These are phyloP conservation scores for Epichloe hybrida DNA, from an alignment of 2,329 filamentous ascomycete genomes.

Conservation along the genomic window DNA sequence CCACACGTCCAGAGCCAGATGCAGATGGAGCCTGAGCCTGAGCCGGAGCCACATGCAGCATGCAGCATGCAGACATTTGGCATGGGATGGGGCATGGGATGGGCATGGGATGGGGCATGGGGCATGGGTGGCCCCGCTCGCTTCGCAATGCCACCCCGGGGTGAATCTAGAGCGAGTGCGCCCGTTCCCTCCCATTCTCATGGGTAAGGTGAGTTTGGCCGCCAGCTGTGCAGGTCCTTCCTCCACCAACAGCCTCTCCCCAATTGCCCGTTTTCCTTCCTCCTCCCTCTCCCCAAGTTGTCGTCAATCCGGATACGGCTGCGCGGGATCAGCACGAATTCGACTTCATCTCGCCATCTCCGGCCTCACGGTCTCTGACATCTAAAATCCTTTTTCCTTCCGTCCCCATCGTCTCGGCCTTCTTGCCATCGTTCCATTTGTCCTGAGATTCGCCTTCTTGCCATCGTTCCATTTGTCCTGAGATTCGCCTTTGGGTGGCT, in stretches of 20 bases:
- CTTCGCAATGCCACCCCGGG: constrained; percentile 12
- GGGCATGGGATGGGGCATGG: constrained; percentile 3
- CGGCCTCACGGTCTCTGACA: neutral
- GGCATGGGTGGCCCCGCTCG: constrained; percentile 14
- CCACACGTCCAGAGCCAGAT: neutral
- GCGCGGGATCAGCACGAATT: constrained; percentile 14
- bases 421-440: constrained; percentile 1
- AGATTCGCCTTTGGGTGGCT: neutral
- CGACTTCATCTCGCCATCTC: constrained; percentile 4
- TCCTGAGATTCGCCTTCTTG: constrained; percentile 1
- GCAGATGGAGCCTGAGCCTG: neutral
- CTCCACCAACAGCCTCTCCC: constrained; percentile 25
- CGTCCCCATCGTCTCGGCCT: neutral
- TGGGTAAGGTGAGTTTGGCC: constrained; percentile 31
- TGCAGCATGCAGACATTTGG: constrained; percentile 3
- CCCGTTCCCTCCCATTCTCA: constrained; percentile 24
- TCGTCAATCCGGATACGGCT: constrained; percentile 18
- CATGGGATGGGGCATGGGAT: constrained; percentile 5
- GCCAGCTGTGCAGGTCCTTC: constrained; percentile 26
- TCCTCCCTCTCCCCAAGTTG: constrained; percentile 21
- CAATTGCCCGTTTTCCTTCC: constrained; percentile 23
- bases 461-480: constrained; percentile 1
- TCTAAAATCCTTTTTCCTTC: neutral
- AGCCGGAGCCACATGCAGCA: constrained; percentile 1
- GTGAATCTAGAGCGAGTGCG: constrained; percentile 16